These are phyloP conservation scores for Fraxinus quadrangulata DNA, from an alignment of 257 asterid genomes.

Conservation along the genomic window DNA sequence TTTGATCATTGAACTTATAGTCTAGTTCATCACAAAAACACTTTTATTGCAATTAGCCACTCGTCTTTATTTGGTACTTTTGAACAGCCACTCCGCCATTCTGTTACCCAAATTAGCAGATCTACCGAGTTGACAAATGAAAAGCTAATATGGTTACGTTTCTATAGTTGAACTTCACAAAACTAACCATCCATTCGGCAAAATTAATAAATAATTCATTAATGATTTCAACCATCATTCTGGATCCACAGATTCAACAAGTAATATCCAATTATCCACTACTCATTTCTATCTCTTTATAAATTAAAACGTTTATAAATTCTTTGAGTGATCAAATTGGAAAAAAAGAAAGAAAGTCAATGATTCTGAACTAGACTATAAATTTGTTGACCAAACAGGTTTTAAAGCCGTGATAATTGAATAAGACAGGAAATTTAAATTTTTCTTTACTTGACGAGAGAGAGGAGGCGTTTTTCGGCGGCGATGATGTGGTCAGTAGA, in stretches of 20 bases:
- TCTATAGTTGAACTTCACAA: no score
- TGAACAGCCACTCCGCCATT: not conserved
- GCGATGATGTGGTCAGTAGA: constrained; percentile 87
- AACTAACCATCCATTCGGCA: no score
- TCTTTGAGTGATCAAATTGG: not conserved
- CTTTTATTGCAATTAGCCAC: not conserved
- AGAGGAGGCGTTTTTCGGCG: constrained; percentile 86
- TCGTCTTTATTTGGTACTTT: no score
- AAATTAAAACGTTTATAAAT: no score
- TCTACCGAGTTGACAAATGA: not conserved
- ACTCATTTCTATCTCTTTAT: no score
- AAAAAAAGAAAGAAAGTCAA: not conserved
- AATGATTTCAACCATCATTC: no score
- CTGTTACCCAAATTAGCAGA: no score
- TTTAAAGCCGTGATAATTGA: not conserved
- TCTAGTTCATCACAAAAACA: not conserved
- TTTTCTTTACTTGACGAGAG: constrained; percentile 50
- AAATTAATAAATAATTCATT: no score
- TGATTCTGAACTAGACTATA: not conserved
- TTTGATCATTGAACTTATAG: not conserved
- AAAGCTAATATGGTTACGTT: no score
- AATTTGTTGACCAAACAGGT: not conserved
- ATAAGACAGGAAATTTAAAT: not conserved
- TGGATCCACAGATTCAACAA: no score
- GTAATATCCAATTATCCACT: no score